These are phyloP conservation scores for Pneumocystis carinii DNA, from an alignment of 1,139 yeast species.

Conservation along the genomic window DNA sequence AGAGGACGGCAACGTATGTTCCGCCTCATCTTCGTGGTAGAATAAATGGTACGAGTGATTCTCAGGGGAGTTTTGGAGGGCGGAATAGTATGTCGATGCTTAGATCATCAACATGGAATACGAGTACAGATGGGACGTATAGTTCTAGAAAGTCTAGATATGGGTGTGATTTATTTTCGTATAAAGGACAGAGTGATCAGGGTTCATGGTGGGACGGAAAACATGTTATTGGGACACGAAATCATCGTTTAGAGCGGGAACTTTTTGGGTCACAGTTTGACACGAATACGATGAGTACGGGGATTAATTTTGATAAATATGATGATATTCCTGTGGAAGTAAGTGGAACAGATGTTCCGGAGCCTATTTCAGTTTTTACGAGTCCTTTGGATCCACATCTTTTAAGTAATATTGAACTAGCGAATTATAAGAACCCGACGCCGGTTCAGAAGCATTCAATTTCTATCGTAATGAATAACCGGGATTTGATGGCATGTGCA, in stretches of 20 bases:
- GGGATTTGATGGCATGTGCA: slow-evolving; percentile 99
- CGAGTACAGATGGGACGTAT: background rate
- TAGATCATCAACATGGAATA: background rate
- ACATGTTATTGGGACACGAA: slow-evolving; percentile 69
- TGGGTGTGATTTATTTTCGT: background rate
- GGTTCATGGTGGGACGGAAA: slow-evolving; percentile 80
- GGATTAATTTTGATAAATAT: slow-evolving; percentile 95
- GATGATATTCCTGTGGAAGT: slow-evolving; percentile 99
- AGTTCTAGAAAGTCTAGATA: background rate
- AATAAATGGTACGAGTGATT: background rate
- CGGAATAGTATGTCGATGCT: background rate
- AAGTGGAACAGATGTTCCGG: slow-evolving; percentile 88
- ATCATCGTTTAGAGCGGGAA: slow-evolving; percentile 58
- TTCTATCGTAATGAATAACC: slow-evolving; percentile 86
- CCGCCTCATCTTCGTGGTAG: slow-evolving; percentile 11
- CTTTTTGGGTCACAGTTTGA: slow-evolving; percentile 83
- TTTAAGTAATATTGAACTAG: slow-evolving; percentile 71
- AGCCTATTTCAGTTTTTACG: slow-evolving; percentile 74
- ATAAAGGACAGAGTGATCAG: background rate
- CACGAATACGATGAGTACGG: slow-evolving; percentile 61
- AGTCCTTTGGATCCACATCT: slow-evolving; percentile 77
- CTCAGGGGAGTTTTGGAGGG: background rate
- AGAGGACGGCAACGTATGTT: background rate
- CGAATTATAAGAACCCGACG: slow-evolving; percentile 89
- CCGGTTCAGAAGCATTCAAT: slow-evolving; percentile 98